Evolutionary conservation across 176 grass and related monocot genomes (phyloP), one percentile per base, ranked within the genome.

Genomic region (Olyra latifolia): DNA sequence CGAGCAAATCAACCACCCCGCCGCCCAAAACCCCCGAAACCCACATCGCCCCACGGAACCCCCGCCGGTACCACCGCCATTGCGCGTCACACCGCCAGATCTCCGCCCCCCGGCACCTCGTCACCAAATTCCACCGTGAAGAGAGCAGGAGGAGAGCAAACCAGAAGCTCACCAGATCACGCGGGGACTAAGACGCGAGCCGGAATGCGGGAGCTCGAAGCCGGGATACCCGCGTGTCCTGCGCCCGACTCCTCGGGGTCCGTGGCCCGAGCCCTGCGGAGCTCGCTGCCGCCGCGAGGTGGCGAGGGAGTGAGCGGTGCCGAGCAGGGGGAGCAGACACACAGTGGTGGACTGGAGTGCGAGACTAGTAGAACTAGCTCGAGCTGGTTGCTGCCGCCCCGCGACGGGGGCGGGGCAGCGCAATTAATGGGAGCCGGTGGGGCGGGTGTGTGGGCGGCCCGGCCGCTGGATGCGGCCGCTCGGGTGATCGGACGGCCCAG

Each of bases 91-190:
- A 3, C 0, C 28, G 7, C 69, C 62, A 88, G 82, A 88, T 88
- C 82, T 72, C 89, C 15, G 7, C 67, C 49, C 10, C 40, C 40
- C 47, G 10, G 63, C 79, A 27, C 10, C 56, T 3, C 47, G 16
- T 52, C 59, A 10, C 46, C 46, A 43, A 75, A 50, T 32, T 53
- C 67, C 54, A 17, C 72, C 4, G 14, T 8, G 62, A 29, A 68
- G 56, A 35, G 67, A 28, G 46, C 11, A 59, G 45, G 42, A 53
- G 57, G 44, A 57, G 47, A 48, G 35, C 62, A 56, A 46, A 8
- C 8, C 54, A 67, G 42, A 72, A 11, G 70, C 69, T 72, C 86
- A 87, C 84, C 84, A 88, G 89, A 92, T 88, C 78, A 83, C 66
- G 71, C 69, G 84, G 61, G 11, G 43, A 42, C 10, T 20, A 23